Evolutionary conservation across 1,139 yeast genomes (phyloP).

Genomic region (Nakaseomyces delphensis): DNA sequence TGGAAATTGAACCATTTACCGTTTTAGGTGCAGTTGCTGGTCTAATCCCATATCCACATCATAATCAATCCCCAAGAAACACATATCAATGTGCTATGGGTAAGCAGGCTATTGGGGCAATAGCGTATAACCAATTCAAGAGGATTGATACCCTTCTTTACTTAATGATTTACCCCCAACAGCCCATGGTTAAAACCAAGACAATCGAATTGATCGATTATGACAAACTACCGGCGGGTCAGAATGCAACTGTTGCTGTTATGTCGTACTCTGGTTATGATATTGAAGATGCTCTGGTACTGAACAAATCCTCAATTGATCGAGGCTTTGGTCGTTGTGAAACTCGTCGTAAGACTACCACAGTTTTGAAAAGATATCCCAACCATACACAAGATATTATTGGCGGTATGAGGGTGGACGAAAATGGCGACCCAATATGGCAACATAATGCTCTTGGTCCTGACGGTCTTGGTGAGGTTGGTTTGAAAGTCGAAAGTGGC

Average conservation of each 20-base stretch:
- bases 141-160: slow-evolving; percentile 91
- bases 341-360: slow-evolving; percentile 87
- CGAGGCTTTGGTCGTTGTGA: slow-evolving; percentile 98
- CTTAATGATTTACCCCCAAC: slow-evolving; percentile 96
- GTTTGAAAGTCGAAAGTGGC: slow-evolving; percentile 81
- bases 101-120: slow-evolving; percentile 99
- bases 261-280: slow-evolving; percentile 99
- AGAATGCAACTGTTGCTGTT: slow-evolving; percentile 96
- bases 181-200: slow-evolving; percentile 97
- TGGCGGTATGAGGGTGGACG: slow-evolving; percentile 84
- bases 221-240: slow-evolving; percentile 97
- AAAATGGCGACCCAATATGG: slow-evolving; percentile 68
- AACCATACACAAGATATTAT: slow-evolving; percentile 88
- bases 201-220: slow-evolving; percentile 92
- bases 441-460: slow-evolving; percentile 84
- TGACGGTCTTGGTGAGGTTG: slow-evolving; percentile 96
- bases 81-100: slow-evolving; percentile 99
- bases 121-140: slow-evolving; percentile 91
- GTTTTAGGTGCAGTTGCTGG: slow-evolving; percentile 98
- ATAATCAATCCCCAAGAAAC: slow-evolving; percentile 96
- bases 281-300: slow-evolving; percentile 96
- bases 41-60: slow-evolving; percentile 98
- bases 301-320: slow-evolving; percentile 87
- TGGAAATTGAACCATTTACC: slow-evolving; percentile 95
- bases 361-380: slow-evolving; percentile 81